Conservation (phyloP, 176 grass and related monocot species). For the Bothriochloa decipiens region DNA sequence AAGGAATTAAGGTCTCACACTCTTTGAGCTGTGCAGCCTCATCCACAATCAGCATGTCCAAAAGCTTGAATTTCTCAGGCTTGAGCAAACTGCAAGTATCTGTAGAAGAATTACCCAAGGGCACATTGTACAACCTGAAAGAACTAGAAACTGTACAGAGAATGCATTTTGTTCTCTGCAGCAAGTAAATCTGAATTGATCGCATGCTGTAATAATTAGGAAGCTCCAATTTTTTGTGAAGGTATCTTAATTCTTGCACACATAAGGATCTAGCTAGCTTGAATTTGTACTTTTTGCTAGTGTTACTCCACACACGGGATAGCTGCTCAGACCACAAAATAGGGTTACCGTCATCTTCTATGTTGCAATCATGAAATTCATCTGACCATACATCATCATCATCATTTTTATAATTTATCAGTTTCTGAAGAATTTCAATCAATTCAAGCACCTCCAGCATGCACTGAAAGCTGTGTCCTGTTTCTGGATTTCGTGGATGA, state of each 20-base stretch:
- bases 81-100: not conserved
- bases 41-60: constrained; percentile 58
- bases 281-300: constrained; percentile 35
- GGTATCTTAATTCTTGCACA: constrained; percentile 7
- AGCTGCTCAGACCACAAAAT: constrained; percentile 22
- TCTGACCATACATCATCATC: constrained; percentile 36
- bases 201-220: constrained; percentile 25
- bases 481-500: constrained; percentile 48
- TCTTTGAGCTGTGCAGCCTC: constrained; percentile 78
- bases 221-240: constrained; percentile 14
- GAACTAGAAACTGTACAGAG: constrained; percentile 53
- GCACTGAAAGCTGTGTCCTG: constrained; percentile 30
- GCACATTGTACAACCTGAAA: constrained; percentile 21
- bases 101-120: not conserved
- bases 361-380: constrained; percentile 24
- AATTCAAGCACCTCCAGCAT: constrained; percentile 47
- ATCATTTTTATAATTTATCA: constrained; percentile 32
- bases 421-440: constrained; percentile 16
- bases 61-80: not conserved
- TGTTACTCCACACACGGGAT: not conserved
- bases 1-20: constrained; percentile 67
- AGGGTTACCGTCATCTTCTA: constrained; percentile 30
- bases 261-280: constrained; percentile 36
- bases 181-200: not conserved
- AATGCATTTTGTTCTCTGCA: constrained; percentile 34